These are phyloP conservation scores for Phalaenopsis hybrid DNA, from an alignment of 116 monocot genomes.

Conservation along the genomic window DNA sequence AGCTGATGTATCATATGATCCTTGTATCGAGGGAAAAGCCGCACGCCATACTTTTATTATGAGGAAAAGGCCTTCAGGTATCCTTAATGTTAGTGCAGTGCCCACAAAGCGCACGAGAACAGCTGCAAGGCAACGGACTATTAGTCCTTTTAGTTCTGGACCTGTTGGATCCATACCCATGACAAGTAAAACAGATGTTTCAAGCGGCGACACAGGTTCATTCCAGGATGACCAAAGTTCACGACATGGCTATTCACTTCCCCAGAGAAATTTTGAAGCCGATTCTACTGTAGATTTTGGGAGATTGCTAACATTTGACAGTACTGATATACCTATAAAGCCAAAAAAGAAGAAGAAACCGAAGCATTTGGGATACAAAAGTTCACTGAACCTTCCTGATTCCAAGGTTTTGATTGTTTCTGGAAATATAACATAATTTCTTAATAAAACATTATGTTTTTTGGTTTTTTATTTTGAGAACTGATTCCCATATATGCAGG, in stretches of 20 bases:
- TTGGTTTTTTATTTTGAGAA: background rate
- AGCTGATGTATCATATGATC: constrained; percentile 40
- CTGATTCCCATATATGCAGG: constrained; percentile 38
- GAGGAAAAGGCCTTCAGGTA: constrained; percentile 52
- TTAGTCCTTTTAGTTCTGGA: constrained; percentile 45
- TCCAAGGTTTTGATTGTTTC: constrained; percentile 34
- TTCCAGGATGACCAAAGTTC: constrained; percentile 84
- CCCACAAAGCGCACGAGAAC: constrained; percentile 82
- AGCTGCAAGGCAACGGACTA: constrained; percentile 59
- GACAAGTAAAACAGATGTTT: constrained; percentile 84
- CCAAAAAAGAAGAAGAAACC: constrained; percentile 85
- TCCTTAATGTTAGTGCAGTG: constrained; percentile 45
- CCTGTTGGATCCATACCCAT: constrained; percentile 31
- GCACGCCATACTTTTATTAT: constrained; percentile 28
- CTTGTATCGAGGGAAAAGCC: constrained; percentile 40
- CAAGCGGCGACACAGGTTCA: constrained; percentile 91
- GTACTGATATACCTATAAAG: constrained; percentile 42
- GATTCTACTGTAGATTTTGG: constrained; percentile 78
- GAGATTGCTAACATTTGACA: constrained; percentile 46
- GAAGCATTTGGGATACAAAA: constrained; percentile 54
- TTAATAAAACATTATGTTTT: background rate
- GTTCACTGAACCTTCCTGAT: constrained; percentile 35
- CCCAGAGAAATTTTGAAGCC: constrained; percentile 58
- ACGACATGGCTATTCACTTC: constrained; percentile 48
- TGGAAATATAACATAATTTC: constrained; percentile 41